Base-by-base conservation (phyloP, 2,329 filamentous ascomycete genomes). In the Talaromyces albobiverticillius region DNA sequence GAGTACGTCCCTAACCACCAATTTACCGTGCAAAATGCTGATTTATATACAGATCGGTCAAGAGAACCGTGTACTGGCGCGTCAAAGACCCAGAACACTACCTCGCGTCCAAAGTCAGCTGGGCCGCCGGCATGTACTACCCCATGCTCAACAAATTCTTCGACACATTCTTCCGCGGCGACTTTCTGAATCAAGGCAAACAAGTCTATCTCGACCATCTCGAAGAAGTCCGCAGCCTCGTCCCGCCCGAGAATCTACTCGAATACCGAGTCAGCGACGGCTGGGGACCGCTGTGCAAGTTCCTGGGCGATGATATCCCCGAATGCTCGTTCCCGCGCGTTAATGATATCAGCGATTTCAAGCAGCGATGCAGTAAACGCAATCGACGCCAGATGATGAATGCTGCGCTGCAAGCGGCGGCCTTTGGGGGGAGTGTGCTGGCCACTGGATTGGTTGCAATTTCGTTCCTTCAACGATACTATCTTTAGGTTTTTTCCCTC, bases 41-140 rank as follows among this genome's bases (percentile, higher is more conserved):
- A 29, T 5, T 29, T 29, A 29, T 6, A 29, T 14, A 10, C 48
- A 73, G 68, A 9, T 84, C 82, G 42, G 84, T 83, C 18, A 81
- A 85, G 79, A 84, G 83, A 71, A 88, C 85, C 5, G 83, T 87
- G 29, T 81, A 81, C 74, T 86, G 84, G 84, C 81, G 84, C 50
- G 83, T 79, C 48, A 85, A 80, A 22, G 84, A 87, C 66, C 80
- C 78, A 4, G 83, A 86, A 71, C 76, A 80, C 68, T 76, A 75
- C 57, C 71, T 78, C 54, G 75, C 83, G 13, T 79, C 79, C 36
- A 75, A 79, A 67, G 40, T 46, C 29, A 31, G 26, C 43, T 46
- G 43, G 43, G 43, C 43, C 3, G 23, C 43, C 16, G 18, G 43
- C 26, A 26, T 46, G 23, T 46, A 46, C 25, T 46, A 46, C 23